phyloP scores from a whole-genome alignment of 2,329 filamentous ascomycete species.

The Aspergillus sp. region DNA sequence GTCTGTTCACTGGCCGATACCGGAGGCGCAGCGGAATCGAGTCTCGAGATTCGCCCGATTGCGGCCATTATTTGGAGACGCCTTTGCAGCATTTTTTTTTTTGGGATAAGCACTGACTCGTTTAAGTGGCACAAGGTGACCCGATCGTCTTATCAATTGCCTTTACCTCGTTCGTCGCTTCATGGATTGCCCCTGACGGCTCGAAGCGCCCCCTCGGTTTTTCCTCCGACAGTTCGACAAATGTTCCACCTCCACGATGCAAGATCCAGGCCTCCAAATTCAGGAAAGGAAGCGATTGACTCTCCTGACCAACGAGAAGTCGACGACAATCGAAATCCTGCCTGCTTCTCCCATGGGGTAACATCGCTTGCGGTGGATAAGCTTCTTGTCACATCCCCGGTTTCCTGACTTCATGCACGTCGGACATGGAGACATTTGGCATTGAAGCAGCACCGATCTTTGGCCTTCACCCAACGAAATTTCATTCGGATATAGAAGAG shows the following conservation, averaged over 20 bases:
- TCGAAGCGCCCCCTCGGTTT: neutral
- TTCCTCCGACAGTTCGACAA: neutral
- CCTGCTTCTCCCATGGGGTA: conserved; percentile 7
- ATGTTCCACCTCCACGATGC: neutral
- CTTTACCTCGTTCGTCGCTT: neutral
- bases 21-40: neutral
- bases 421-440: neutral
- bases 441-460: neutral
- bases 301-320: neutral
- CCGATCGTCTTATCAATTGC: neutral
- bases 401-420: neutral
- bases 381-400: neutral
- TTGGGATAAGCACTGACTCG: neutral
- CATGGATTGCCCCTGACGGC: neutral
- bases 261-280: neutral
- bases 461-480: neutral
- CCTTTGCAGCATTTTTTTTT: neutral
- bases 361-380: conserved; percentile 6
- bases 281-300: conserved; percentile 5
- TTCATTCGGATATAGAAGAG: neutral
- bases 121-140: neutral
- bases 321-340: neutral
- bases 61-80: neutral
- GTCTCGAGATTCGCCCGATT: neutral
- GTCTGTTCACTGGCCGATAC: neutral